These are phyloP conservation scores for Papilionanthe hybrid DNA, from an alignment of 116 monocot species.

Conservation along the genomic window DNA sequence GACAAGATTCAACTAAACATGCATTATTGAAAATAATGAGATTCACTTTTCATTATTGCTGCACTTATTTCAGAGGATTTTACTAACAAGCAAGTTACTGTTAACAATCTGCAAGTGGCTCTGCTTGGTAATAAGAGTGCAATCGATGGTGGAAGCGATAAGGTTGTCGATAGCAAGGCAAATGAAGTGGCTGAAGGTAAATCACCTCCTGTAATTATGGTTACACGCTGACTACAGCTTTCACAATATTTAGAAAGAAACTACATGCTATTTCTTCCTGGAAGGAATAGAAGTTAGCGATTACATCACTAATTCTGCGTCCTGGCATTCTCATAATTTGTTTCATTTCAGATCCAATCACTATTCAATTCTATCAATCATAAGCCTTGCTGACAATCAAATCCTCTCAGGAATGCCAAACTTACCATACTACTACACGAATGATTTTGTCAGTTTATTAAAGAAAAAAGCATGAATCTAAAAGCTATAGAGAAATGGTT, in stretches of 20 bases:
- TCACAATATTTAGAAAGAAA: too few relatives aligned
- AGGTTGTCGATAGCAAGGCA: constrained; percentile 77
- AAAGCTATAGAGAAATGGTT: constrained; percentile 81
- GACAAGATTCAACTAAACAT: not conserved
- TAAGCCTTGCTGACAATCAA: not conserved
- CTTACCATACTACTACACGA: constrained; percentile 58
- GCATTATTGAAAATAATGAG: not conserved
- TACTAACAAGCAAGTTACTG: constrained; percentile 50
- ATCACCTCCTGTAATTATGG: too few relatives aligned
- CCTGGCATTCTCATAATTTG: constrained; percentile 71
- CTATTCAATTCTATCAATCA: not conserved
- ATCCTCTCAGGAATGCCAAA: constrained; percentile 66
- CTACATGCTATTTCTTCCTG: too few relatives aligned
- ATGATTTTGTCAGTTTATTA: constrained; percentile 63
- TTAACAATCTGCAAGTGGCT: constrained; percentile 63
- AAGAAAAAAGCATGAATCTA: constrained; percentile 62
- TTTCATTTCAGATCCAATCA: not conserved
- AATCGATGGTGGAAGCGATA: constrained; percentile 72
- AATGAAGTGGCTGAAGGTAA: too few relatives aligned
- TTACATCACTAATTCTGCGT: too few relatives aligned
- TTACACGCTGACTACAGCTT: too few relatives aligned
- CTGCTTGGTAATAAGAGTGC: constrained; percentile 63
- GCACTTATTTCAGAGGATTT: constrained; percentile 59
- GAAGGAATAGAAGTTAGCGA: too few relatives aligned
- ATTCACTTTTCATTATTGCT: constrained; percentile 4